Conservation (phyloP, 2,329 filamentous ascomycete genomes). For the Monilinia polystroma region DNA sequence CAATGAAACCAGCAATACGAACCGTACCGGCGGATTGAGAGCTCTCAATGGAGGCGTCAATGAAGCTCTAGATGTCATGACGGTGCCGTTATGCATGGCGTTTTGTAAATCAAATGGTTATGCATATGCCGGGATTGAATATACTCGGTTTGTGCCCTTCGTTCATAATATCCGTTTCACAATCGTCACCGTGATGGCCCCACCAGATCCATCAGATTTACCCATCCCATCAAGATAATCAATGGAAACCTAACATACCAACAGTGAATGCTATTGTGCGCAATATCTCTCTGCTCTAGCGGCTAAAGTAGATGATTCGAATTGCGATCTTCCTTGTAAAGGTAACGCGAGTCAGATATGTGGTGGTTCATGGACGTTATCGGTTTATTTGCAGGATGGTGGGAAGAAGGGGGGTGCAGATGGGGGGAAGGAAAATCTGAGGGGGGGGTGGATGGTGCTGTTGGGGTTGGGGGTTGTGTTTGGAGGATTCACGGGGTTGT, state of each 20-base stretch:
- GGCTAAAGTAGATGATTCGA: not conserved
- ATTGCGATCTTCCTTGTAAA: constrained; percentile 15
- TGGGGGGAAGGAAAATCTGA: no score
- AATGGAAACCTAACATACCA: not conserved
- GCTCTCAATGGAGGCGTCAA: constrained; percentile 5
- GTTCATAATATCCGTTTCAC: no score
- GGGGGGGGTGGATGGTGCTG: not conserved
- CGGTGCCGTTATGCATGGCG: constrained; percentile 31
- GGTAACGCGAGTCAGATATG: constrained; percentile 19
- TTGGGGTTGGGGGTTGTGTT: constrained; percentile 10
- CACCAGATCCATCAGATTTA: not conserved
- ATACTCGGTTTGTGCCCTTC: constrained; percentile 32
- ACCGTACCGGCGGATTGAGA: constrained; percentile 2
- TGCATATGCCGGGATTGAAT: constrained; percentile 36
- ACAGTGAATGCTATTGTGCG: constrained; percentile 21
- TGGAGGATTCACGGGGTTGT: not conserved
- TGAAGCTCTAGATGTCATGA: constrained; percentile 31
- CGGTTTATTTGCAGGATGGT: constrained; percentile 3
- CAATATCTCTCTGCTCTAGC: constrained; percentile 2
- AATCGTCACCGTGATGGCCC: no score
- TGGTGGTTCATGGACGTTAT: constrained; percentile 15
- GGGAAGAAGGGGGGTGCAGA: not conserved
- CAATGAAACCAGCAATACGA: constrained; percentile 7
- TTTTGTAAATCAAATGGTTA: constrained; percentile 29
- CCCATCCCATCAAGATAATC: not conserved